A percentile compares a stretch with the other conserved stretches of the same genome.
Conservation (phyloP, 805 yeast genomes). For the Clavispora carvajalis region DNA sequence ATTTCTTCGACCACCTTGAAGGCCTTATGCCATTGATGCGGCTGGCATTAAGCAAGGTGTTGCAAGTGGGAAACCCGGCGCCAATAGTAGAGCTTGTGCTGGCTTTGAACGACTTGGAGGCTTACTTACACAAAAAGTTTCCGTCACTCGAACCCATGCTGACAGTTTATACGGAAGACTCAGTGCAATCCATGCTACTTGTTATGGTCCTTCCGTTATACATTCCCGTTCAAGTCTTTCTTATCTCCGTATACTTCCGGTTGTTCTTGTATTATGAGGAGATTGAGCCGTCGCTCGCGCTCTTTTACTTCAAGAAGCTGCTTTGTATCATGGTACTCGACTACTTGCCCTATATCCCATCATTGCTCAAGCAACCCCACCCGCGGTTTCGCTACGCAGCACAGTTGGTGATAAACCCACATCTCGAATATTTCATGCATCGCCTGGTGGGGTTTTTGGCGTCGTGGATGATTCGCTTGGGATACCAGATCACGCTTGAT, state of each 20-base stretch:
- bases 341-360: conserved; percentile 7
- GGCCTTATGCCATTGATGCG: conserved; percentile 4
- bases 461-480: conserved; percentile 9
- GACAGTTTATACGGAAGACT: conserved; percentile 2
- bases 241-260: conserved; percentile 10
- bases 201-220: conserved; percentile 4
- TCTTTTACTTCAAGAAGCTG: conserved; percentile 14
- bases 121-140: not conserved
- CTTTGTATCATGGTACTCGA: conserved; percentile 8
- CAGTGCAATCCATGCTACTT: not conserved
- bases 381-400: conserved; percentile 5
- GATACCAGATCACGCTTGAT: conserved; percentile 3
- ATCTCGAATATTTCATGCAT: conserved; percentile 10
- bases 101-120: conserved; percentile 10
- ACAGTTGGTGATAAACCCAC: conserved; percentile 10
- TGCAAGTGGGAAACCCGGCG: conserved; percentile 3
- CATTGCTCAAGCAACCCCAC: conserved; percentile 7
- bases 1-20: conserved; percentile 2
- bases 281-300: conserved; percentile 4
- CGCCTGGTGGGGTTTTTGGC: conserved; percentile 8
- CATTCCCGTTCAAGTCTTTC: conserved; percentile 8
- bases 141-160: conserved; percentile 4
- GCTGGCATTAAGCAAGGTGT: conserved; percentile 1
- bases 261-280: conserved; percentile 13
- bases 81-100: conserved; percentile 5